Evolutionary conservation across 176 grass and related monocot genomes (phyloP).

Genomic region (Rhynchospora tenuis): DNA sequence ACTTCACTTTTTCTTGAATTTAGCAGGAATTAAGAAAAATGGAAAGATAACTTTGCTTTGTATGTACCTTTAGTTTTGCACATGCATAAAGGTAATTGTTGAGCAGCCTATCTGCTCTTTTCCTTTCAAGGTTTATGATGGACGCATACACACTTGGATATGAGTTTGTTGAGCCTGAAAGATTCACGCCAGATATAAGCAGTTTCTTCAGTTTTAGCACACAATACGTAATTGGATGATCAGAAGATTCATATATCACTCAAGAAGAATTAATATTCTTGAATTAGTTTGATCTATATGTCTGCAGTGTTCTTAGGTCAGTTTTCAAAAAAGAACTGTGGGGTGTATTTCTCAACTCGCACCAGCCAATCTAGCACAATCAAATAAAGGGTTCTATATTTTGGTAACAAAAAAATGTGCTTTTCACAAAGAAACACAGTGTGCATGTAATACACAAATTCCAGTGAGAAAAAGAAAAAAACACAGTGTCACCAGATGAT

Average conservation of each 20-base stretch:
- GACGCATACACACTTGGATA: conserved; percentile 32
- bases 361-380: neutral
- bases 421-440: neutral
- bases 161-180: conserved; percentile 43
- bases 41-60: neutral
- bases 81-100: conserved; percentile 43
- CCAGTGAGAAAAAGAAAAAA: neutral
- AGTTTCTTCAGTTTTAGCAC: neutral
- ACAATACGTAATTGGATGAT: neutral
- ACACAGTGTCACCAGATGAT: neutral
- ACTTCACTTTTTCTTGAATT: neutral
- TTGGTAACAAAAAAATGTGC: neutral
- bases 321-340: too few species aligned
- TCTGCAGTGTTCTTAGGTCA: neutral
- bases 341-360: neutral
- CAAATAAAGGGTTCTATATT: neutral
- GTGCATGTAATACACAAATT: neutral
- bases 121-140: conserved; percentile 43
- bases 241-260: neutral
- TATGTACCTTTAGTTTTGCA: conserved; percentile 41
- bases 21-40: neutral
- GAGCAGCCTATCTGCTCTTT: conserved; percentile 40
- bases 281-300: neutral
- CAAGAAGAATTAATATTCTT: neutral
- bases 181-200: conserved; percentile 43